These are phyloP conservation scores for Colletotrichum cereale DNA, from an alignment of 2,329 filamentous ascomycete species.

Conservation along the genomic window DNA sequence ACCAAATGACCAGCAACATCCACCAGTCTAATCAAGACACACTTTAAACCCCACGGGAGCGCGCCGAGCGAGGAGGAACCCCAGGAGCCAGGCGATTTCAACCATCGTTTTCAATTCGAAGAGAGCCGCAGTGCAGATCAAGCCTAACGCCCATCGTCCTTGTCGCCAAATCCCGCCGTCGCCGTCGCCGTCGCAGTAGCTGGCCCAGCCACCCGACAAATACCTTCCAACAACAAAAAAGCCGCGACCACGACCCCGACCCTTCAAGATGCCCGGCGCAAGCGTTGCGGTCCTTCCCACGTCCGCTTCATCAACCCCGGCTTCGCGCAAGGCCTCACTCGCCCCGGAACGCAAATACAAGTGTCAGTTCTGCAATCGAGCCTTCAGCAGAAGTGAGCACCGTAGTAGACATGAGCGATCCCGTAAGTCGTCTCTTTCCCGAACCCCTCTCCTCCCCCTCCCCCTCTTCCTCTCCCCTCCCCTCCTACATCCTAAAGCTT, in stretches of 20 bases:
- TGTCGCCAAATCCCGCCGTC: slow-evolving; percentile 44
- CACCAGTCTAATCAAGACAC: slow-evolving; percentile 60
- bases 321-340: slow-evolving; percentile 79
- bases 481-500: slow-evolving; percentile 32
- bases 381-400: slow-evolving; percentile 97
- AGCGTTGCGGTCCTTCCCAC: slow-evolving; percentile 74
- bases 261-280: slow-evolving; percentile 76
- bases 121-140: slow-evolving; percentile 49
- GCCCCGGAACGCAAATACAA: slow-evolving; percentile 99
- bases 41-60: slow-evolving; percentile 79
- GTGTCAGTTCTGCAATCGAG: slow-evolving; percentile 97
- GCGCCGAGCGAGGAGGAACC: slow-evolving; percentile 66
- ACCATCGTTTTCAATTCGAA: slow-evolving; percentile 64
- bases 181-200: slow-evolving; percentile 41
- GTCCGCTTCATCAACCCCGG: slow-evolving; percentile 75
- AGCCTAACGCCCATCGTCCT: slow-evolving; percentile 46
- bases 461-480: slow-evolving; percentile 27
- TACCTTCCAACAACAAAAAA: slow-evolving; percentile 42
- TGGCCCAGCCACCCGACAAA: slow-evolving; percentile 39
- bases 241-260: slow-evolving; percentile 49
- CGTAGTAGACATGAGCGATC: slow-evolving; percentile 96
- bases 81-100: slow-evolving; percentile 65
- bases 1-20: slow-evolving; percentile 45
- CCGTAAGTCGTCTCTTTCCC: slow-evolving; percentile 75
- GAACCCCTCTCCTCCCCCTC: slow-evolving; percentile 32